Evolutionary conservation across 108 stramenopile genomes (phyloP).

Genomic region (Skeletonema tropicum): DNA sequence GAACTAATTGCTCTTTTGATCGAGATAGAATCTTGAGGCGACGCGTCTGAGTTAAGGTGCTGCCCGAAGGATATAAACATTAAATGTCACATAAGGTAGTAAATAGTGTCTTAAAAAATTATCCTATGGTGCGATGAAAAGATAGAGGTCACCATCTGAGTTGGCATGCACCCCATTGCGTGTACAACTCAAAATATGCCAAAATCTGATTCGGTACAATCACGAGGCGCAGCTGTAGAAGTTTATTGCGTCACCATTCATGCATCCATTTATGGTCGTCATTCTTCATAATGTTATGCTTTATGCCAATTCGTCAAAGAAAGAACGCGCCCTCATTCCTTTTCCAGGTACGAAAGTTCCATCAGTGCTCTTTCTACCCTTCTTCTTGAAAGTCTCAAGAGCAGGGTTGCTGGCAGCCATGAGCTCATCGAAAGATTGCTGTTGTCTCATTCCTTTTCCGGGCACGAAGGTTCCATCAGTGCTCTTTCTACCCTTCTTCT

Average conservation of each 20-base stretch:
- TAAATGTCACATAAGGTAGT: neutral
- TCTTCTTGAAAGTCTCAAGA: slow-evolving; percentile 34
- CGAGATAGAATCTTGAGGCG: neutral
- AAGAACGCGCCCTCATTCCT: slow-evolving; percentile 41
- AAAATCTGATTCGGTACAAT: neutral
- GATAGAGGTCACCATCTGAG: neutral
- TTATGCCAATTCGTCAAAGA: slow-evolving; percentile 25
- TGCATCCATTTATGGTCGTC: no score
- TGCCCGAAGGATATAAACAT: no score
- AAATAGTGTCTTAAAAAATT: neutral
- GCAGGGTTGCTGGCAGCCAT: slow-evolving; percentile 53
- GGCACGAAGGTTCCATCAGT: slow-evolving; percentile 41
- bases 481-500: slow-evolving; percentile 31
- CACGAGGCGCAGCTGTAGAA: neutral
- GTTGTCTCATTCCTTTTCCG: slow-evolving; percentile 33
- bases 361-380: slow-evolving; percentile 23
- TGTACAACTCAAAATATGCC: neutral
- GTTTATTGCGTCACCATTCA: no score
- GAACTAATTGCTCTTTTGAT: neutral
- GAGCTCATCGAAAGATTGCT: slow-evolving; percentile 47
- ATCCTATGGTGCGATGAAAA: neutral
- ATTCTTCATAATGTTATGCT: no score
- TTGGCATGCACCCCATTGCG: neutral
- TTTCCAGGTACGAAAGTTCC: slow-evolving; percentile 52
- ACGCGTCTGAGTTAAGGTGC: no score